Evolutionary conservation across 2,329 filamentous ascomycete genomes (phyloP).

Genomic region (Diaporthe nobilis): DNA sequence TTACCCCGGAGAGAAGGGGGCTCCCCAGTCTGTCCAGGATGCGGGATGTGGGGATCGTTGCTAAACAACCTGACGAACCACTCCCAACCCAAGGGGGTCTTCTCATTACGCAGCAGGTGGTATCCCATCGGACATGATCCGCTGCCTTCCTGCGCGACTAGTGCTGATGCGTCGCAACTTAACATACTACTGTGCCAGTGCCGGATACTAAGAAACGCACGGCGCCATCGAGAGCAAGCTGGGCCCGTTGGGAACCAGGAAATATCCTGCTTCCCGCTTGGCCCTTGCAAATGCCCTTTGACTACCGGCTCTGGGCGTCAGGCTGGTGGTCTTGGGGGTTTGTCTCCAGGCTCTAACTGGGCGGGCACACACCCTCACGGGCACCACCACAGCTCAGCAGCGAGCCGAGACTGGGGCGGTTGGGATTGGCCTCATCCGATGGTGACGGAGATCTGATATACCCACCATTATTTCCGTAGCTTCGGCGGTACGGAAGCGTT

Average conservation of each 20-base stretch:
- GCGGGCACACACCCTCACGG: background rate
- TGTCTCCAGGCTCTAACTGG: background rate
- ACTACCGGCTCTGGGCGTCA: conserved; percentile 3
- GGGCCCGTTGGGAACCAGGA: conserved; percentile 20
- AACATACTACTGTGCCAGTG: conserved; percentile 13
- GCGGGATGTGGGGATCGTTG: conserved; percentile 30
- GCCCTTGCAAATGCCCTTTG: conserved; percentile 1
- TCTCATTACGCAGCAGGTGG: conserved; percentile 14
- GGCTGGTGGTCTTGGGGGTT: background rate
- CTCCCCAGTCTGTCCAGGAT: background rate
- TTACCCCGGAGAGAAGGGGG: conserved; percentile 26
- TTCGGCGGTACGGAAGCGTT: conserved; percentile 18
- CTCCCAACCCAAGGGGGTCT: background rate
- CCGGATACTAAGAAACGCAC: conserved; percentile 6
- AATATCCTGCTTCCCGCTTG: background rate
- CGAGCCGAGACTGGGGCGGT: background rate
- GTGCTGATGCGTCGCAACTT: conserved; percentile 29
- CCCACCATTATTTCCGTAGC: conserved; percentile 20
- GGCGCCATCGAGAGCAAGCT: background rate
- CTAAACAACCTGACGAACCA: conserved; percentile 21
- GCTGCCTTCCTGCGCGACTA: conserved; percentile 31
- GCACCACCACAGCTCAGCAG: background rate
- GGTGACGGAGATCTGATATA: conserved; percentile 24
- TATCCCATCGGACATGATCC: conserved; percentile 28
- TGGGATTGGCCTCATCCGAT: conserved; percentile 8